A percentile compares a stretch with the other conserved stretches of the same genome.
Evolutionary conservation across 2,329 filamentous ascomycete species (phyloP).

Genomic region (Epichloe elymi): DNA sequence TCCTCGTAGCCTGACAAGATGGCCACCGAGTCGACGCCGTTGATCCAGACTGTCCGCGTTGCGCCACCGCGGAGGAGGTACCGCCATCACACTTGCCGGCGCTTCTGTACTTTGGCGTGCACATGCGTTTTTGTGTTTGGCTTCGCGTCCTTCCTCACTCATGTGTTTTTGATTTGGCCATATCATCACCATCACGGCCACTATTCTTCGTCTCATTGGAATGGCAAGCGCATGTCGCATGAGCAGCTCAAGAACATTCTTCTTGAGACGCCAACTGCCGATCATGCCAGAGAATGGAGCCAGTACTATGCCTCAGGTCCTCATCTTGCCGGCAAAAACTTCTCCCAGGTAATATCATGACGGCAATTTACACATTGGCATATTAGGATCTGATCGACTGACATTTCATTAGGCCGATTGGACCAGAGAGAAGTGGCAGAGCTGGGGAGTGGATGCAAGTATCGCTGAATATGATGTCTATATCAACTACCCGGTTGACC

Average conservation of each 20-base stretch:
- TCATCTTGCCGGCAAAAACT: conserved; percentile 66
- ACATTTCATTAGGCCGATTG: conserved; percentile 42
- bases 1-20: conserved; percentile 17
- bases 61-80: conserved; percentile 40
- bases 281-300: conserved; percentile 56
- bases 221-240: conserved; percentile 21
- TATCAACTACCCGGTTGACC: conserved; percentile 63
- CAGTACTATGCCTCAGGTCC: conserved; percentile 64
- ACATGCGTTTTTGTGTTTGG: conserved; percentile 39
- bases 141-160: conserved; percentile 35
- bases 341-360: conserved; percentile 42
- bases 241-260: conserved; percentile 43
- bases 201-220: conserved; percentile 15
- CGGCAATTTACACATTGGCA: background rate
- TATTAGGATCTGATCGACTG: background rate
- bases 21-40: conserved; percentile 47
- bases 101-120: conserved; percentile 51
- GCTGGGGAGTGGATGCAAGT: conserved; percentile 51
- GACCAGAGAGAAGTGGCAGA: conserved; percentile 61
- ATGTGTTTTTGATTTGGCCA: conserved; percentile 29
- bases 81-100: conserved; percentile 45
- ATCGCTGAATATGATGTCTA: conserved; percentile 65
- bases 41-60: conserved; percentile 50
- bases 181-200: conserved; percentile 20
- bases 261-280: conserved; percentile 42